Percentiles rank a stretch among this genome's conserved stretches.
Evolutionary conservation across 2,329 filamentous ascomycete genomes (phyloP).

Genomic region (Pseudogymnoascus sp.): DNA sequence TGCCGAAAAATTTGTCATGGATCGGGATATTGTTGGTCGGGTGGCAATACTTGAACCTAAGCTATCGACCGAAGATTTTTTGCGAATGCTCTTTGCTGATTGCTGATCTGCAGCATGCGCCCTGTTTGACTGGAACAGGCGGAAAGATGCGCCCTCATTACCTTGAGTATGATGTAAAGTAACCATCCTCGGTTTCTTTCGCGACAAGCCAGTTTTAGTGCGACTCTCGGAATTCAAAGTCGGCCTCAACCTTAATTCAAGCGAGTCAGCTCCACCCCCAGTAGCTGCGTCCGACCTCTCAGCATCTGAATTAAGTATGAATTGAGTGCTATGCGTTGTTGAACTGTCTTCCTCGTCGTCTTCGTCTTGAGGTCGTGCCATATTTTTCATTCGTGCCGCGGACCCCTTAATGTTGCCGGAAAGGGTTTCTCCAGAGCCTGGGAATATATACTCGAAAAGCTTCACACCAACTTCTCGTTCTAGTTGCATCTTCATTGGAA

Average conservation of each 20-base stretch:
- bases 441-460: constrained; percentile 96
- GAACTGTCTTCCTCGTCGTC: constrained; percentile 26
- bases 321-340: constrained; percentile 18
- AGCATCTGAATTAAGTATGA: constrained; percentile 15
- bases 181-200: constrained; percentile 15
- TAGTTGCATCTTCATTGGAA: constrained; percentile 87
- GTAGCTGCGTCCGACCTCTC: constrained; percentile 45
- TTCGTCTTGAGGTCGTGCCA: constrained; percentile 32
- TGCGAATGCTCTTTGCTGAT: constrained; percentile 20
- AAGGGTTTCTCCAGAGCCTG: constrained; percentile 50
- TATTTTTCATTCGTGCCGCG: constrained; percentile 52
- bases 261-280: constrained; percentile 38
- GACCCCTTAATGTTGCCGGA: constrained; percentile 42
- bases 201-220: constrained; percentile 16
- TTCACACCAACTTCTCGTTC: constrained; percentile 88
- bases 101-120: constrained; percentile 17
- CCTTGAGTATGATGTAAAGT: constrained; percentile 22
- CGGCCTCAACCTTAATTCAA: constrained; percentile 75
- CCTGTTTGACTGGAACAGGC: constrained; percentile 35
- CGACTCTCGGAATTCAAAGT: constrained; percentile 56
- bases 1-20: constrained; percentile 20
- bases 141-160: constrained; percentile 32
- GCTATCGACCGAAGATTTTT: constrained; percentile 28
- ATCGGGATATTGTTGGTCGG: constrained; percentile 21
- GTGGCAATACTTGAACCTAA: constrained; percentile 20